Evolutionary conservation across 2,329 filamentous ascomycete genomes (phyloP), one percentile per base, ranked within the genome.

Genomic region (Clonostachys chloroleuca): DNA sequence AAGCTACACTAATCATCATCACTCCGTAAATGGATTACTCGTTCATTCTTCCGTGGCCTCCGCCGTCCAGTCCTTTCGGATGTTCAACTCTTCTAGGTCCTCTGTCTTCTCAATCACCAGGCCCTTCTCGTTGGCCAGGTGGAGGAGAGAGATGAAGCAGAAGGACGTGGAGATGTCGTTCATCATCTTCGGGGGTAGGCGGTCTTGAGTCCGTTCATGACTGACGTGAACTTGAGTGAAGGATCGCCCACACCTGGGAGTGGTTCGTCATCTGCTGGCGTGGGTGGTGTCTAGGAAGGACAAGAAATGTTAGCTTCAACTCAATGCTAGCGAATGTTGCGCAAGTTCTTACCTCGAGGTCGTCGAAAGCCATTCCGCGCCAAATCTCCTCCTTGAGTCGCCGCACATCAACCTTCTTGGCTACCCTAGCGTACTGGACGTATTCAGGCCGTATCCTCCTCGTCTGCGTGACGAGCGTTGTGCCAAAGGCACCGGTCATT

Each of bases 61-160:
- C 1, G 81, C 82, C 7, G 73, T 77, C 71, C 74, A 81, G 56
- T 86, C 82, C 63, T 77, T 83, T 51, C 74, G 72, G 50, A 86
- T 85, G 43, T 76, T 71, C 51, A 86, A 66, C 58, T 86, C 82
- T 45, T 70, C 72, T 47, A 86, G 66, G 43, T 75, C 79, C 40
- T 73, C 68, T 12, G 77, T 77, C 56, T 81, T 81, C 54, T 87
- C 79, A 52, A 96, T 87, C 20, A 87, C 76, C 37, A 96, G 73
- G 0, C 92, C 92, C 70, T 95, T 92, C 62, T 96, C 92, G 67
- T 96, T 96, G 50, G 92, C 92, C 58, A 96, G 64, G 67, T 96
- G 92, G 54, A 96, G 72, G 49, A 96, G 70, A 58, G 89, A 95
- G 60, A 99, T 99, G 69, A 97, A 99, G 64, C 94, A 95, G 68